Base-by-base conservation (phyloP, 345 rosid genomes). In the Salix exigua region DNA sequence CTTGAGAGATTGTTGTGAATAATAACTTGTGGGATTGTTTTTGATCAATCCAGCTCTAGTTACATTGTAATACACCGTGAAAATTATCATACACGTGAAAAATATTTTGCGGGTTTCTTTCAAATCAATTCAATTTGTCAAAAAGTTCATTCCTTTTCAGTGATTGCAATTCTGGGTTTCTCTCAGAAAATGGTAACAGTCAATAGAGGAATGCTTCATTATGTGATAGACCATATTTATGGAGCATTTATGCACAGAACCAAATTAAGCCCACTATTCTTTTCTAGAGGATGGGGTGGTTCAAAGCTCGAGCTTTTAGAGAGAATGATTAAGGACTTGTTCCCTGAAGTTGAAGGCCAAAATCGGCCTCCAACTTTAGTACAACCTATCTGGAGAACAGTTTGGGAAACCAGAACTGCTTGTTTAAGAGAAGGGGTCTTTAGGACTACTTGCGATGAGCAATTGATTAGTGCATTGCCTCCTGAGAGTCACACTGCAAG, bases 261-360 rank as follows among this genome's bases (percentile, higher is more conserved):
- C 64, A 92, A 88, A 86, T 77, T 96, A 11, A 88, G 90, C 73
- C 88, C 95, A 2, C 99, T 91, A 5, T 93, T 96, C 76, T 96
- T 96, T 82, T 93, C 99, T 6, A 81, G 92, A 64, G 99, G 99
- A 6, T 96, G 99, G 97, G 99, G 98, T 51, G 97, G 98, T 31
- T 76, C 89, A 4, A 90, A 93, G 88, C 98, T 96, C 37, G 95
- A 87, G 48, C 84, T 96, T 72, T 84, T 96, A 70, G 98, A 96
- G 87, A 90, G 88, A 61, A 82, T 96, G 90, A 88, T 88, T 30
- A 77, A 85, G 66, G 88, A 91, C 78, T 80, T 96, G 30, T 96
- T 96, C 80, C 99, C 97, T 8, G 90, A 90, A 23, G 74, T 82
- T 17, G 87, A 82, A 51, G 91, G 91, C 35, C 96, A 87, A 40